Conservation (phyloP, 768 basidiomycete species). For the Leucocoprinus sp. region DNA sequence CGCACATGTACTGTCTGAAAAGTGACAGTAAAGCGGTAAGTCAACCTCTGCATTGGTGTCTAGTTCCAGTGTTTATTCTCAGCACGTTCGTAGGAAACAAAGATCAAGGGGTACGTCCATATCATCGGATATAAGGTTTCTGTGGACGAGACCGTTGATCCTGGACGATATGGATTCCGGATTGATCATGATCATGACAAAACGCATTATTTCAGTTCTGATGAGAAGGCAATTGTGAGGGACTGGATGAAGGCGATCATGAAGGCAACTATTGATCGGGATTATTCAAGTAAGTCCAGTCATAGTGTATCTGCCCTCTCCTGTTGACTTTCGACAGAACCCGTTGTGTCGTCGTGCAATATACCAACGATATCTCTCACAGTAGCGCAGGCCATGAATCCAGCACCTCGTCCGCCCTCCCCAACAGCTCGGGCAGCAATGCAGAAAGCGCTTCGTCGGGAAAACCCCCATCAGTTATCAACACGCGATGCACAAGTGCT, state of each 20-base stretch:
- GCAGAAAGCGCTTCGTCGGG: slow-evolving; percentile 77
- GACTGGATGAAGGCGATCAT: slow-evolving; percentile 99
- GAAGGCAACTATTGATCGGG: slow-evolving; percentile 95
- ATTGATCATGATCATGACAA: slow-evolving; percentile 85
- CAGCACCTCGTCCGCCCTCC: slow-evolving; percentile 90
- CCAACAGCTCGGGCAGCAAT: slow-evolving; percentile 82
- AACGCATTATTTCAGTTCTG: slow-evolving; percentile 86
- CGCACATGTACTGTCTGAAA: slow-evolving; percentile 81
- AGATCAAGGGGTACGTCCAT: slow-evolving; percentile 95
- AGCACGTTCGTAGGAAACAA: slow-evolving; percentile 57
- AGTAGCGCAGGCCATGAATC: slow-evolving; percentile 95
- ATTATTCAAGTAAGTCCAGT: slow-evolving; percentile 69
- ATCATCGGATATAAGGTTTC: slow-evolving; percentile 88
- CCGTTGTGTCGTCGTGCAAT: slow-evolving; percentile 93
- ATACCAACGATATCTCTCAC: slow-evolving; percentile 93
- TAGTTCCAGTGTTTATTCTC: neutral
- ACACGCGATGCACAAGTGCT: slow-evolving; percentile 71
- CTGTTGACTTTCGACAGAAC: slow-evolving; percentile 41
- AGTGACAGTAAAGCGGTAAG: slow-evolving; percentile 55
- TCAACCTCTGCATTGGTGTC: slow-evolving; percentile 19
- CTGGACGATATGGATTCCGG: slow-evolving; percentile 92
- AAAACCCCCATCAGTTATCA: slow-evolving; percentile 78
- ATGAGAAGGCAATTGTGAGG: slow-evolving; percentile 77
- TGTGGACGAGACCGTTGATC: slow-evolving; percentile 85
- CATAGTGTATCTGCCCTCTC: neutral